Base-by-base conservation (phyloP, 495 filamentous ascomycete species). In the Daldinia grandis region DNA sequence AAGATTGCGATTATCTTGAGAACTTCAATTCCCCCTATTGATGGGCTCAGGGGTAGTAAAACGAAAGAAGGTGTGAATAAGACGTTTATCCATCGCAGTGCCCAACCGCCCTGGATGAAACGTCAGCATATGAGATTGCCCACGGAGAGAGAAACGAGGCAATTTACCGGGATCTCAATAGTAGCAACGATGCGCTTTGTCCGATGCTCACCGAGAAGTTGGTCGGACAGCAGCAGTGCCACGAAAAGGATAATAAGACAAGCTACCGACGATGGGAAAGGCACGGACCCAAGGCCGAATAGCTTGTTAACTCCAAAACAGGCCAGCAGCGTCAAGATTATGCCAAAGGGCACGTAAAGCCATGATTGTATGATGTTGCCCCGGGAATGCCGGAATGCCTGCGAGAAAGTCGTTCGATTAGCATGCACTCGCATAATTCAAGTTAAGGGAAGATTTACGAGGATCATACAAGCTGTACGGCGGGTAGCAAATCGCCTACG, bases 1-100 rank as follows among this genome's bases (percentile, higher is more conserved):
- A 86, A 87, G 5, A 87, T 81, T 17, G 77, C 80, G 33, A 87
- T 83, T 25, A 88, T 85, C 74, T 86, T 87, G 31, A 76, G 78
- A 15, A 86, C 84, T 70, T 87, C 85, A 1, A 83, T 74, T 4
- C 79, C 81, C 28, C 83, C 79, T 44, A 87, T 86, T 2, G 81
- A 37, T 10, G 81, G 79, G 62, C 83, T 85, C 17, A 87, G 78
- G 14, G 86, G 84, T 15, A 87, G 70, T 5, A 87, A 76, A 4
- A 87, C 80, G 78, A 87, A 87, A 30, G 80, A 82, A 35, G 85
- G 85, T 0, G 81, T 85, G 57, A 87, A 87, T 59, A 87, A 80
- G 35, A 87, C 76, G 65, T 83, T 87, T 57, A 88, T 85, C 75
- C 84, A 86, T 49, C 81, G 80, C 15, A 87, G 75, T n/a, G 83